Evolutionary conservation across 1,284 basidiomycete species (phyloP), one percentile per base, ranked within the genome.

Genomic region (Pisolithus thermaeus): DNA sequence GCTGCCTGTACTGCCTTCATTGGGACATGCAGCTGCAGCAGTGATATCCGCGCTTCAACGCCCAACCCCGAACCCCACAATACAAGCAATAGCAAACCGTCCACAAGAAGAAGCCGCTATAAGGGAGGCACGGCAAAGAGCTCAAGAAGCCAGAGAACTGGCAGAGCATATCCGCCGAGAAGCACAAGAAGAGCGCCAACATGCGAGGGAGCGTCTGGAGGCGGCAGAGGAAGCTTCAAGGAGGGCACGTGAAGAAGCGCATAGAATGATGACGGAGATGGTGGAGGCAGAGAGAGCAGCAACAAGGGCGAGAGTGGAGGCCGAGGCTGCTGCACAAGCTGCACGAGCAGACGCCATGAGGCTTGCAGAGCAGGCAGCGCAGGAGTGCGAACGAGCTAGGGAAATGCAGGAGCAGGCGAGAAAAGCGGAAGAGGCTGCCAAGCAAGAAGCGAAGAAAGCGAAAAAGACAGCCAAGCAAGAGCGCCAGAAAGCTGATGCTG

Each of bases 91-190:
- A 4, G 18, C 8, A 9, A 22, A 22, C 18, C 18, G 38, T 22
- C 11, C 22, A 14, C 18, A 40, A 9, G 18, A 18, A 2, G 9
- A 40, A 22, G 38, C 18, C 7, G 18, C 38, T 4, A 20, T 40
- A 11, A 9, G 22, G 18, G 18, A 40, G 4, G 38, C 38, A 40
- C 18, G 3, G n/a, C 38, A 20, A 18, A 40, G 38, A 22, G 38
- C 18, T 20, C 14, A 6, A 22, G 38, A 14, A 45, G 35, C 43
- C 40, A 37, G 49, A 57, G 60, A 60, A 56, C 58, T 60, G 53
- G 58, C 55, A 56, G 58, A 59, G 60, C 49, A 54, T 46, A 53
- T 43, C 53, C 51, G 49, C 52, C 28, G 16, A 7, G 43, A 45
- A 35, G 43, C 27, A 45, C 18, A 45, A 16, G 23, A 35, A 25